These are phyloP conservation scores for Torrubiellomyces zombiae DNA, from an alignment of 2,329 filamentous ascomycete genomes.

Conservation along the genomic window DNA sequence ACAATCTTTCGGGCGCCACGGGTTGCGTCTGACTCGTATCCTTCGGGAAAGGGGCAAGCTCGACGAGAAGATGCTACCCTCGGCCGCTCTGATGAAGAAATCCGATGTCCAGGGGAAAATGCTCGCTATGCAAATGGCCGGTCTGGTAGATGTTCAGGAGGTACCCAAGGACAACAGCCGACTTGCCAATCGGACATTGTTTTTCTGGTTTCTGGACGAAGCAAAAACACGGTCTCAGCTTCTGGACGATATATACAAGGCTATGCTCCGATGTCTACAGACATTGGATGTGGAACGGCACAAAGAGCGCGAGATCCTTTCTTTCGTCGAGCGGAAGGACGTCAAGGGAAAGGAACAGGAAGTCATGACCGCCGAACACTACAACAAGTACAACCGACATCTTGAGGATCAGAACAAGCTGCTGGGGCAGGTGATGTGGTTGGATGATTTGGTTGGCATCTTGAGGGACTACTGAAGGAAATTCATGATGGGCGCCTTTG, in stretches of 20 bases:
- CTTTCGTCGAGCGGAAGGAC: conserved; percentile 71
- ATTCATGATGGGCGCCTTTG: not conserved
- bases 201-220: conserved; percentile 80
- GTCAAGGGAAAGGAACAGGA: conserved; percentile 72
- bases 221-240: conserved; percentile 54
- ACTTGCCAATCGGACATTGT: conserved; percentile 68
- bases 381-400: conserved; percentile 42
- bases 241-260: conserved; percentile 72
- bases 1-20: conserved; percentile 57
- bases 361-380: conserved; percentile 58
- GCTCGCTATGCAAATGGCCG: conserved; percentile 69
- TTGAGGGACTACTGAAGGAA: conserved; percentile 68
- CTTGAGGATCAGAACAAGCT: conserved; percentile 56
- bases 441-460: conserved; percentile 74
- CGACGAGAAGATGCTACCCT: conserved; percentile 81
- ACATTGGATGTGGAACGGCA: conserved; percentile 61
- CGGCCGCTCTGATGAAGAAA: conserved; percentile 67
- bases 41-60: conserved; percentile 76
- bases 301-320: conserved; percentile 54
- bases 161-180: conserved; percentile 77
- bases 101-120: conserved; percentile 74
- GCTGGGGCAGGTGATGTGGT: conserved; percentile 57
- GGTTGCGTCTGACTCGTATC: conserved; percentile 71
- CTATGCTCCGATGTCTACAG: conserved; percentile 73
- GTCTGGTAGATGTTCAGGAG: conserved; percentile 83